Percentiles rank a stretch among this genome's conserved stretches.
phyloP scores from a whole-genome alignment of 2,329 filamentous ascomycete species.

The Ceratocystiopsis sp. region DNA sequence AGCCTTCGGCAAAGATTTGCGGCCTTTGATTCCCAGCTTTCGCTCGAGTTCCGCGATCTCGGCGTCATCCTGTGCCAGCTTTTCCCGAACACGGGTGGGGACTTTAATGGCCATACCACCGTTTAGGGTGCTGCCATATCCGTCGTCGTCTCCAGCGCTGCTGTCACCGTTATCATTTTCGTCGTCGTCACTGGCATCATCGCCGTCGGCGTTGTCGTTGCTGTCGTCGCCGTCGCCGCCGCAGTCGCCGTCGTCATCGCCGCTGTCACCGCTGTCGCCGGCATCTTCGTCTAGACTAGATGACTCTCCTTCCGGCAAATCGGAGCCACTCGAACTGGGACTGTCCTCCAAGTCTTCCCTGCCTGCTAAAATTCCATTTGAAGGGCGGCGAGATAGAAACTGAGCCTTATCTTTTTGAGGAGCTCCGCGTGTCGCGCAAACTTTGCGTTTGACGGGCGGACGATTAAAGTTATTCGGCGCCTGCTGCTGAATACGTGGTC shows the following conservation, averaged over 20 bases:
- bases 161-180: slow-evolving; percentile 13
- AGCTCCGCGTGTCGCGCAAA: too few relatives aligned
- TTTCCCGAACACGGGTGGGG: slow-evolving; percentile 33
- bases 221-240: slow-evolving; percentile 10
- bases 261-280: slow-evolving; percentile 13
- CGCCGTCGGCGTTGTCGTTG: slow-evolving; percentile 5
- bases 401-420: too few relatives aligned
- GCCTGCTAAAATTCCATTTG: slow-evolving; percentile 1
- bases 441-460: too few relatives aligned
- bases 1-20: slow-evolving; percentile 54
- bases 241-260: slow-evolving; percentile 10
- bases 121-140: too few relatives aligned
- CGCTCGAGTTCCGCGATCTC: slow-evolving; percentile 80
- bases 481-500: neutral
- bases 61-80: slow-evolving; percentile 64
- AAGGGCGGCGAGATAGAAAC: neutral
- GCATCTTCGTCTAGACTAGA: slow-evolving; percentile 11
- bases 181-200: slow-evolving; percentile 10
- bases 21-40: slow-evolving; percentile 66
- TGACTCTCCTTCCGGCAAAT: neutral
- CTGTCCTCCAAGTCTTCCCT: slow-evolving; percentile 2
- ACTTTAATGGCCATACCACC: slow-evolving; percentile 5
- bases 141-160: too few relatives aligned
- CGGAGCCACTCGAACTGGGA: too few relatives aligned
- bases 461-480: neutral